Percentiles rank a stretch among this genome's conserved stretches.
These are phyloP conservation scores for Trichosanthes cucumerina DNA, from an alignment of 306 rosid species.

Conservation along the genomic window DNA sequence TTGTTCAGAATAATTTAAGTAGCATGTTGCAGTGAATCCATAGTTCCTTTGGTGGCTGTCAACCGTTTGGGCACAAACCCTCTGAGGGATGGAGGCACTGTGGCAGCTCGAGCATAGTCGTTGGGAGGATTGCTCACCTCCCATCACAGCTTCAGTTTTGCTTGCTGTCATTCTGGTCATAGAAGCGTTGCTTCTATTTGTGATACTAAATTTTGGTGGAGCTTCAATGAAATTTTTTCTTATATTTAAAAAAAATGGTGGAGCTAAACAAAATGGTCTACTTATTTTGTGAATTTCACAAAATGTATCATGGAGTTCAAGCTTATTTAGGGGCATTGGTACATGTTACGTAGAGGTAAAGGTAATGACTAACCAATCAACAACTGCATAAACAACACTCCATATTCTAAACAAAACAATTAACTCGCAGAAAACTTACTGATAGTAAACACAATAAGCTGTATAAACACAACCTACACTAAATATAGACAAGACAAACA, in stretches of 20 bases:
- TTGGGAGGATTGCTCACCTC: not conserved
- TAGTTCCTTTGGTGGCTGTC: not conserved
- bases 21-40: not conserved
- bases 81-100: not conserved
- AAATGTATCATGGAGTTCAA: not conserved
- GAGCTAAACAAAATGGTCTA: not conserved
- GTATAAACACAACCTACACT: not conserved
- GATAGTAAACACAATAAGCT: not conserved
- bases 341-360: not conserved
- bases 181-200: not conserved
- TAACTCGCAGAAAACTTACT: not conserved
- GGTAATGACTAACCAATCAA: not conserved
- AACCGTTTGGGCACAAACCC: not conserved
- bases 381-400: not conserved
- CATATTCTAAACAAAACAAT: not conserved
- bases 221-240: not conserved
- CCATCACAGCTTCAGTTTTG: not conserved
- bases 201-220: not conserved
- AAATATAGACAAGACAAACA: not conserved
- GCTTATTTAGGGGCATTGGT: not conserved
- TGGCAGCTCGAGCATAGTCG: not conserved
- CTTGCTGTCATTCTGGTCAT: not conserved
- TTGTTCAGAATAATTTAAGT: not conserved
- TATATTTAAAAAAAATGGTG: not conserved
- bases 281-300: not conserved